Percentiles rank a stretch among this genome's conserved stretches.
Evolutionary conservation across 805 yeast genomes (phyloP).

Genomic region (Grigorovia yakushimaensis): DNA sequence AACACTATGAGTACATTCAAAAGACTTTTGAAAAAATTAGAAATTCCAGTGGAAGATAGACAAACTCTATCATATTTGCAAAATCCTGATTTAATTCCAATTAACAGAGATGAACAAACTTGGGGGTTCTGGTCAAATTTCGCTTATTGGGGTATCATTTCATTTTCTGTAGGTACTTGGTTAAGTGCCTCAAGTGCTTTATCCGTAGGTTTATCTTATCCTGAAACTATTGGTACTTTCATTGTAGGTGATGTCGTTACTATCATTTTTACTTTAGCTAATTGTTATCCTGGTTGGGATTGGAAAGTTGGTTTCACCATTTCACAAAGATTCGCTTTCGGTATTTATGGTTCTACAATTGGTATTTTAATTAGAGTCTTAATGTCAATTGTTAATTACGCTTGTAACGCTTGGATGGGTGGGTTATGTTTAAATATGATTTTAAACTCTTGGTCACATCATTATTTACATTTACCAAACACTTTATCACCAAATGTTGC

Average conservation of each 20-base stretch:
- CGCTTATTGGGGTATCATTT: constrained; percentile 38
- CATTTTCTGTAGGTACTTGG: constrained; percentile 39
- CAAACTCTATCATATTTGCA: constrained; percentile 24
- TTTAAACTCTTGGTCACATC: constrained; percentile 33
- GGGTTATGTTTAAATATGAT: constrained; percentile 33
- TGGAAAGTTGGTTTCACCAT: constrained; percentile 42
- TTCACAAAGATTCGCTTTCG: constrained; percentile 38
- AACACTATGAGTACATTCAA: neutral
- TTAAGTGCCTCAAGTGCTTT: constrained; percentile 37
- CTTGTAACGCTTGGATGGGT: constrained; percentile 38
- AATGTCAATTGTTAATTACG: constrained; percentile 40
- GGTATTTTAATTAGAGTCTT: constrained; percentile 36
- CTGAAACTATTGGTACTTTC: constrained; percentile 37
- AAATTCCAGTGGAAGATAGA: constrained; percentile 27
- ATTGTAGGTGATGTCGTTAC: constrained; percentile 40
- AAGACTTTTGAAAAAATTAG: constrained; percentile 12
- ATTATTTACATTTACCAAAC: constrained; percentile 28
- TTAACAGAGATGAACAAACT: constrained; percentile 21
- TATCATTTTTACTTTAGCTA: constrained; percentile 34
- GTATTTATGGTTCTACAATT: constrained; percentile 35
- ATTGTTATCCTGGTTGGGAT: constrained; percentile 39
- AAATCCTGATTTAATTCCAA: constrained; percentile 29
- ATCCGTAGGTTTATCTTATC: constrained; percentile 36
- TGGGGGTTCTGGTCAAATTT: constrained; percentile 35
- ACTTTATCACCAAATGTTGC: constrained; percentile 26